Conservation (phyloP, 129 eudicot species). For the Cynara cardunculus region DNA sequence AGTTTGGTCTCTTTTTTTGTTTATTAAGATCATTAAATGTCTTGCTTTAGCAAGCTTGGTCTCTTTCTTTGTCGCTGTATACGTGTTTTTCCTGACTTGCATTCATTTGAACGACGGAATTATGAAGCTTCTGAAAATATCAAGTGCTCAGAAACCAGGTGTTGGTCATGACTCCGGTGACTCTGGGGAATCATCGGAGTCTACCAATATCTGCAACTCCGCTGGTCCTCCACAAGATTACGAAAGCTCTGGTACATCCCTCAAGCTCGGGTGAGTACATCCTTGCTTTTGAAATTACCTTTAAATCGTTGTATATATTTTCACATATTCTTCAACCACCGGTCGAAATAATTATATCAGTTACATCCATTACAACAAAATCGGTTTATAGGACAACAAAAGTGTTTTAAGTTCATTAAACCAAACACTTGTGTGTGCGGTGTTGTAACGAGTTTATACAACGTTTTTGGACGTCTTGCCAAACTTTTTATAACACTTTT, state of each 20-base stretch:
- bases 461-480: too few relatives aligned
- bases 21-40: background rate
- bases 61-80: background rate
- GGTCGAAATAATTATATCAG: background rate
- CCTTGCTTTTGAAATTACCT: background rate
- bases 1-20: background rate
- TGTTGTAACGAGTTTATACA: too few relatives aligned
- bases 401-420: too few relatives aligned
- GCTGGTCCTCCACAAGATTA: constrained; percentile 68
- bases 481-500: too few relatives aligned
- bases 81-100: background rate
- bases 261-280: constrained; percentile 76
- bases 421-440: too few relatives aligned
- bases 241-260: constrained; percentile 79
- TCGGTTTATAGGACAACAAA: too few relatives aligned
- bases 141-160: constrained; percentile 31
- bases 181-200: constrained; percentile 70
- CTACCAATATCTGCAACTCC: constrained; percentile 55
- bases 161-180: constrained; percentile 45
- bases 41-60: constrained; percentile 11
- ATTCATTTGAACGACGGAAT: constrained; percentile 1
- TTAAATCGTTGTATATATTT: background rate
- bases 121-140: constrained; percentile 47
- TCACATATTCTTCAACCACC: background rate
- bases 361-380: too few relatives aligned